These are phyloP conservation scores for Diplodia seriata DNA, from an alignment of 2,329 filamentous ascomycete genomes.

Conservation along the genomic window DNA sequence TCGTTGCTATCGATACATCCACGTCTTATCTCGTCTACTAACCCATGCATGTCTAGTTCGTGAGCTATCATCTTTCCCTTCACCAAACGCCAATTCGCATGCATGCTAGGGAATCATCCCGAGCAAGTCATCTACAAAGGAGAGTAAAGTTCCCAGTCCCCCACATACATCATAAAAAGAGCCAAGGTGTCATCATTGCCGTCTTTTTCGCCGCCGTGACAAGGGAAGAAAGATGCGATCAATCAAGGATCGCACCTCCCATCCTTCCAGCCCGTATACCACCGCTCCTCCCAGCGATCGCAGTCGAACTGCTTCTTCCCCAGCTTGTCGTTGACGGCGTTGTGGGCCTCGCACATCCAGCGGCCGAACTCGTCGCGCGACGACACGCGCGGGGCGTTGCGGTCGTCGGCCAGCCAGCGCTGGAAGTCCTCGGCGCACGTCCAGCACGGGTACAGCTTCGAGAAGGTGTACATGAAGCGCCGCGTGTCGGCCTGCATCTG, in stretches of 20 bases:
- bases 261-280: conserved; percentile 86
- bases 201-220: neutral
- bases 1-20: too few species aligned
- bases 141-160: neutral
- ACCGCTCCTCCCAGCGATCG: conserved; percentile 87
- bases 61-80: neutral
- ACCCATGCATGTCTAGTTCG: neutral
- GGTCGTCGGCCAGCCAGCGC: conserved; percentile 71
- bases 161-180: neutral
- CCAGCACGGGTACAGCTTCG: conserved; percentile 93
- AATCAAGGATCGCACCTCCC: conserved; percentile 64
- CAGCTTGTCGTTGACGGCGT: conserved; percentile 86
- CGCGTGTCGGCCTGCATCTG: conserved; percentile 77
- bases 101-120: neutral
- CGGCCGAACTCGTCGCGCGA: conserved; percentile 73
- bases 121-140: neutral
- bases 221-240: neutral
- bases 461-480: conserved; percentile 80
- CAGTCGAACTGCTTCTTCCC: conserved; percentile 94
- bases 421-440: conserved; percentile 92
- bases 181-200: neutral
- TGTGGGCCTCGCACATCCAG: conserved; percentile 87
- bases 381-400: conserved; percentile 68
- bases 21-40: too few species aligned
- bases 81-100: conserved; percentile 11